These are phyloP conservation scores for Endothia cerciana DNA, from an alignment of 2,329 filamentous ascomycete species.

Conservation along the genomic window DNA sequence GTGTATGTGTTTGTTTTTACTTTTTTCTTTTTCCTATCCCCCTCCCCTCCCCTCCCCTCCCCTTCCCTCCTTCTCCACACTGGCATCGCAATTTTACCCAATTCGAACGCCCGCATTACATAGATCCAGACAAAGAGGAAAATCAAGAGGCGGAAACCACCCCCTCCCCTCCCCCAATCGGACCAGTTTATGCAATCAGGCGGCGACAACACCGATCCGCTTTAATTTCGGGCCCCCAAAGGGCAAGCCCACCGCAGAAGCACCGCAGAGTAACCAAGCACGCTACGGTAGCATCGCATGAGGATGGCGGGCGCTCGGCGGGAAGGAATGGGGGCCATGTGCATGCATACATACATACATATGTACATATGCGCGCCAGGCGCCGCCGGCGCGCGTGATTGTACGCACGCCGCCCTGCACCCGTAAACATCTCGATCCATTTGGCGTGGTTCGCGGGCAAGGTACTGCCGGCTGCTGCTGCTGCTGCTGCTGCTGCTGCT, in stretches of 20 bases:
- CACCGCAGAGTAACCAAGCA: too few relatives aligned
- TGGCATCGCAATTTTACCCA: background rate
- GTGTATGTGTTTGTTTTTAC: too few relatives aligned
- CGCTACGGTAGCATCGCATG: conserved; percentile 2
- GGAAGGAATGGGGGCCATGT: background rate
- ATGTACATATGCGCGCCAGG: conserved; percentile 5
- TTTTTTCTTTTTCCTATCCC: background rate
- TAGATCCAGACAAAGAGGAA: conserved; percentile 1
- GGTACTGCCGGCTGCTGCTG: background rate
- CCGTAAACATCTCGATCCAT: background rate
- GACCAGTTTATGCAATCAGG: background rate
- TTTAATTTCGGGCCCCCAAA: background rate
- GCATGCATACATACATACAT: too few relatives aligned
- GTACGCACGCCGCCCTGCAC: background rate
- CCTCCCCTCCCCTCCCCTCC: background rate
- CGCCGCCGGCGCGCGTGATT: background rate
- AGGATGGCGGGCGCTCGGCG: background rate
- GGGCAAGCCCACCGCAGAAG: too few relatives aligned
- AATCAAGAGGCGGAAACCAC: background rate
- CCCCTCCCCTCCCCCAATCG: too few relatives aligned
- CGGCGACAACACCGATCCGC: background rate
- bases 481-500: background rate
- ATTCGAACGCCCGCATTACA: conserved; percentile 8
- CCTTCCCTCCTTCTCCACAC: background rate
- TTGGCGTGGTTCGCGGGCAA: background rate